Evolutionary conservation across 139 green algal species (phyloP).

Genomic region (Parachlorella kessleri): DNA sequence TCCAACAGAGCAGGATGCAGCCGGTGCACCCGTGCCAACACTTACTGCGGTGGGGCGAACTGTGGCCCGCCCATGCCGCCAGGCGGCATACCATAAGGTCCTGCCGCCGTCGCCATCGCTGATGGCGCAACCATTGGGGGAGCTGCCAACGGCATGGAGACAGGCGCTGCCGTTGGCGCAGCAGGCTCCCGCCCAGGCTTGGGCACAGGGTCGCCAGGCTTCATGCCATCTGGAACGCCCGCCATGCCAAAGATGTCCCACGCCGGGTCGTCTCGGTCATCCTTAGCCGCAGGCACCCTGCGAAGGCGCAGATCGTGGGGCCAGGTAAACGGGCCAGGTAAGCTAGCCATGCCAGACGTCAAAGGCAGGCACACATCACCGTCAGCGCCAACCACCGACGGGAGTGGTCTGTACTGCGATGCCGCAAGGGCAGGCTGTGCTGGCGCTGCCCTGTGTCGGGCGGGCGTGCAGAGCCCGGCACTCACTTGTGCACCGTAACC

Average conservation of each 20-base stretch:
- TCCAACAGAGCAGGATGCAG: background rate
- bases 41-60: background rate
- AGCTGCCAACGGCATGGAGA: background rate
- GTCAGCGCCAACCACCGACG: too few relatives aligned
- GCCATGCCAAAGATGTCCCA: slow-evolving; percentile 94
- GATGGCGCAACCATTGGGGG: background rate
- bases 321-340: too few relatives aligned
- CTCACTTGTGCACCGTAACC: slow-evolving; percentile 36
- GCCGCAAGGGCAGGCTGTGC: too few relatives aligned
- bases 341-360: too few relatives aligned
- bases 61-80: background rate
- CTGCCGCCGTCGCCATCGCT: background rate
- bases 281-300: slow-evolving; percentile 69
- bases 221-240: slow-evolving; percentile 75
- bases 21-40: background rate
- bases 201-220: slow-evolving; percentile 36
- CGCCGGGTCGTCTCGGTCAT: slow-evolving; percentile 74
- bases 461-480: too few relatives aligned
- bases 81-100: slow-evolving; percentile 1
- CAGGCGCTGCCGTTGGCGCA: background rate
- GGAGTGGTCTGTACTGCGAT: too few relatives aligned
- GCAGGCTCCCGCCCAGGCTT: slow-evolving; percentile 4
- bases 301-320: too few relatives aligned
- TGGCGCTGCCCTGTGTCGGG: too few relatives aligned
- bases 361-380: too few relatives aligned